phyloP scores from a whole-genome alignment of 495 filamentous ascomycete genomes.

The Talaromyces adpressus region DNA sequence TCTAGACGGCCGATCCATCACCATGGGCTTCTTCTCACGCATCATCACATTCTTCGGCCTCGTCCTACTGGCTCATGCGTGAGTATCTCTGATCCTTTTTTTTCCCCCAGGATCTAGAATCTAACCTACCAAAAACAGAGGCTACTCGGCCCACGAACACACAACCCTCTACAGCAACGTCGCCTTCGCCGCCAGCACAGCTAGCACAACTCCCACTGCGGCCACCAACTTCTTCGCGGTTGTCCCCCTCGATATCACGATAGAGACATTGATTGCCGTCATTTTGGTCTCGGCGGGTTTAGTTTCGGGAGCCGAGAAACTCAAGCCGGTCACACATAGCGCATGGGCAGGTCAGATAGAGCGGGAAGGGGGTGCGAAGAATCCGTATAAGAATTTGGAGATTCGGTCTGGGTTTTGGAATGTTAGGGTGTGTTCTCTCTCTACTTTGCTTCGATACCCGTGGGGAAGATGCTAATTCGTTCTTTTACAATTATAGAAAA shows the following conservation, averaged over 20 bases:
- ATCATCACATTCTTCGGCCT: constrained; percentile 57
- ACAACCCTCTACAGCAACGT: constrained; percentile 57
- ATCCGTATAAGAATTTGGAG: constrained; percentile 47
- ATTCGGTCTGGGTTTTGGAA: constrained; percentile 62
- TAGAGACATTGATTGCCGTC: constrained; percentile 57
- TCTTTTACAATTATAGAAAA: constrained; percentile 49
- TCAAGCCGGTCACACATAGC: constrained; percentile 73
- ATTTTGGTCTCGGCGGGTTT: constrained; percentile 62
- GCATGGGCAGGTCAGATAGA: constrained; percentile 82
- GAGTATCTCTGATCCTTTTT: constrained; percentile 20
- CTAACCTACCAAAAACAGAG: constrained; percentile 34
- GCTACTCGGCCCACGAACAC: constrained; percentile 83
- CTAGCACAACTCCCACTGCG: constrained; percentile 21
- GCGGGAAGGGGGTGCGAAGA: constrained; percentile 48
- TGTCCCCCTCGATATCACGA: constrained; percentile 65
- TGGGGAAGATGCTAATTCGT: constrained; percentile 6
- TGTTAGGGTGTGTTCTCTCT: constrained; percentile 52
- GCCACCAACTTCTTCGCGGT: constrained; percentile 15
- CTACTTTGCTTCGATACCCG: constrained; percentile 29
- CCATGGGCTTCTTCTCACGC: constrained; percentile 62
- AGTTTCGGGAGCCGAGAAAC: constrained; percentile 58
- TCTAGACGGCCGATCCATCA: neutral
- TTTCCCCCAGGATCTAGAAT: neutral
- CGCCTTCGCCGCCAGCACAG: constrained; percentile 41
- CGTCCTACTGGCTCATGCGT: constrained; percentile 68